Percentiles rank a stretch among this genome's conserved stretches.
phyloP scores from a whole-genome alignment of 768 basidiomycete species.

The Xerocomus potaroensis region DNA sequence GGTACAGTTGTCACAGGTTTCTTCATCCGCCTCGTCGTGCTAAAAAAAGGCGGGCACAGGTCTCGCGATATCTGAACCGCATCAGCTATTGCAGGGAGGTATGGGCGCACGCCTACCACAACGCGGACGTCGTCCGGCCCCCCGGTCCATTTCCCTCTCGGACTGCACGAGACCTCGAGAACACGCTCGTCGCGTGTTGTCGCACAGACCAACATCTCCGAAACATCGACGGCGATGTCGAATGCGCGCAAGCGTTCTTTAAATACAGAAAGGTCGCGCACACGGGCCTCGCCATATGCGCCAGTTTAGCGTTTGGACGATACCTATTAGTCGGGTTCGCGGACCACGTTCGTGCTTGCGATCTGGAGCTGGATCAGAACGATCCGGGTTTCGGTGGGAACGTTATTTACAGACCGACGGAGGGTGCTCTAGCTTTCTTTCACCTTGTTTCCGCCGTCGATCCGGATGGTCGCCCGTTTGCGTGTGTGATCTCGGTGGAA shows the following conservation, averaged over 20 bases:
- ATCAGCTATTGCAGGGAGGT: constrained; percentile 7
- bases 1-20: constrained; percentile 10
- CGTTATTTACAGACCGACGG: constrained; percentile 8
- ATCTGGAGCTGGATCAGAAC: background rate
- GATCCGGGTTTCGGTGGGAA: constrained; percentile 1
- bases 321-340: constrained; percentile 13
- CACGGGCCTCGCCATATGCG: background rate
- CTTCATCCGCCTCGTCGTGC: background rate
- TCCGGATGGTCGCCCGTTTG: constrained; percentile 11
- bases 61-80: background rate
- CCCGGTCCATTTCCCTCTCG: constrained; percentile 18
- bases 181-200: constrained; percentile 5
- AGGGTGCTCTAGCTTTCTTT: background rate
- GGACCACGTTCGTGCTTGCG: constrained; percentile 16
- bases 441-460: constrained; percentile 10
- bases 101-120: constrained; percentile 18
- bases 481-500: constrained; percentile 15
- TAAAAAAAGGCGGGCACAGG: background rate
- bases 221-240: no score
- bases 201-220: constrained; percentile 7
- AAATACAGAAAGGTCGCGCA: constrained; percentile 6
- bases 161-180: constrained; percentile 13
- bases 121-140: constrained; percentile 9
- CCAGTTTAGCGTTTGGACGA: constrained; percentile 11
- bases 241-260: background rate